A percentile compares a stretch with the other conserved stretches of the same genome.
Evolutionary conservation across 2,329 filamentous ascomycete genomes (phyloP).

Genomic region (Rhynchosporium secalis): DNA sequence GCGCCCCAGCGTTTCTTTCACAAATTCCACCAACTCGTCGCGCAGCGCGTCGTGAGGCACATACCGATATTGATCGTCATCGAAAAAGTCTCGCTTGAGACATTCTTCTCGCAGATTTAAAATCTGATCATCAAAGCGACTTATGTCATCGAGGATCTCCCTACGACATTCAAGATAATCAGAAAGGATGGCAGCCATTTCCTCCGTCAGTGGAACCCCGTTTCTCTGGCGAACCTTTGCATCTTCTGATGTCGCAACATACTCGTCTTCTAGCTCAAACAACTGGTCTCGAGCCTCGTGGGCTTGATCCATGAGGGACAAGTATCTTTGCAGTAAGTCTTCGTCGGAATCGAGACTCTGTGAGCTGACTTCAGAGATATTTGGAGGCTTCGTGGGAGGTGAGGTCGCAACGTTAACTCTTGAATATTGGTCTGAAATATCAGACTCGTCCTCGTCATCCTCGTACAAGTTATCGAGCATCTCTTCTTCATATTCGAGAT

Average conservation of each 20-base stretch:
- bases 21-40: conserved; percentile 31
- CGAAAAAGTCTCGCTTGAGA: conserved; percentile 27
- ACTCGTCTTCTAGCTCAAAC: conserved; percentile 25
- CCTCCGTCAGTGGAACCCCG: conserved; percentile 19
- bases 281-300: conserved; percentile 24
- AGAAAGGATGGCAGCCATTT: conserved; percentile 22
- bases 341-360: conserved; percentile 17
- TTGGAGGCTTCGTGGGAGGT: conserved; percentile 21
- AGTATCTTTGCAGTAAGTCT: conserved; percentile 22
- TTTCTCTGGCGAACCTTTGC: conserved; percentile 24
- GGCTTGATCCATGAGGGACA: conserved; percentile 23
- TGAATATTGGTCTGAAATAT: conserved; percentile 11
- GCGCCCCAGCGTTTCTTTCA: conserved; percentile 29
- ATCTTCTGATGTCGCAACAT: conserved; percentile 21
- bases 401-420: conserved; percentile 24
- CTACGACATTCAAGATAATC: conserved; percentile 27
- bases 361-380: conserved; percentile 15
- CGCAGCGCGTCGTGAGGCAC: conserved; percentile 26
- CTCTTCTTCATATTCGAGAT: conserved; percentile 31
- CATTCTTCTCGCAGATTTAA: conserved; percentile 28
- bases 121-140: conserved; percentile 26
- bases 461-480: conserved; percentile 24
- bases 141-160: conserved; percentile 23
- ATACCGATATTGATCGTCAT: conserved; percentile 28
- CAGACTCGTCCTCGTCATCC: conserved; percentile 18